A percentile compares a stretch with the other conserved stretches of the same genome.
Evolutionary conservation across 140 eudicot genomes (phyloP).

Genomic region (Stevia rebaudiana): DNA sequence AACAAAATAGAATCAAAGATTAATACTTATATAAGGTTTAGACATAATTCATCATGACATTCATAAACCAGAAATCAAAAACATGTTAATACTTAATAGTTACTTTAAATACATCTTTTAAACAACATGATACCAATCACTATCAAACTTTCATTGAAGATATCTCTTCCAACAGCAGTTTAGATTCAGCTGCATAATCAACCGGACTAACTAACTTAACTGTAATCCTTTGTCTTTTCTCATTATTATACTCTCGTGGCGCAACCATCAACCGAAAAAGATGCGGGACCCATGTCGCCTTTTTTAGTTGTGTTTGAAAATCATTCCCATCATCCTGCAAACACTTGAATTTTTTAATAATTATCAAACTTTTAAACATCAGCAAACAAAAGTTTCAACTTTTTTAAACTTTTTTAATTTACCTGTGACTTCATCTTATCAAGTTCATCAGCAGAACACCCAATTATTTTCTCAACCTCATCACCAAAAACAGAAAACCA

Average conservation of each 20-base stretch:
- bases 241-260: slow-evolving; percentile 66
- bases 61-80: too few species aligned
- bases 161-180: slow-evolving; percentile 57
- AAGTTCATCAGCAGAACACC: slow-evolving; percentile 84
- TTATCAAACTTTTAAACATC: too few species aligned
- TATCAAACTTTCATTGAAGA: slow-evolving; percentile 48
- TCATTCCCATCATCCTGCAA: slow-evolving; percentile 53
- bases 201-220: slow-evolving; percentile 58
- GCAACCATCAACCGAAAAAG: slow-evolving; percentile 66
- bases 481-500: slow-evolving; percentile 72
- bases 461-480: slow-evolving; percentile 70
- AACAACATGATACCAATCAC: too few species aligned
- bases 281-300: slow-evolving; percentile 73
- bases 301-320: slow-evolving; percentile 59
- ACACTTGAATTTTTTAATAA: too few species aligned
- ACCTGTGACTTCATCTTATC: slow-evolving; percentile 66
- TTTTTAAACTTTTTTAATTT: slow-evolving; percentile 6
- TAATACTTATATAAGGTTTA: too few species aligned
- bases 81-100: too few species aligned
- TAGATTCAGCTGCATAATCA: slow-evolving; percentile 83
- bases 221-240: slow-evolving; percentile 77
- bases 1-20: too few species aligned
- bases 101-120: too few species aligned
- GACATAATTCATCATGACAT: too few species aligned
- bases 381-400: too few species aligned